Evolutionary conservation across 345 rosid species (phyloP), one percentile per base, ranked within the genome.

Genomic region (Capsella bursapastoris): DNA sequence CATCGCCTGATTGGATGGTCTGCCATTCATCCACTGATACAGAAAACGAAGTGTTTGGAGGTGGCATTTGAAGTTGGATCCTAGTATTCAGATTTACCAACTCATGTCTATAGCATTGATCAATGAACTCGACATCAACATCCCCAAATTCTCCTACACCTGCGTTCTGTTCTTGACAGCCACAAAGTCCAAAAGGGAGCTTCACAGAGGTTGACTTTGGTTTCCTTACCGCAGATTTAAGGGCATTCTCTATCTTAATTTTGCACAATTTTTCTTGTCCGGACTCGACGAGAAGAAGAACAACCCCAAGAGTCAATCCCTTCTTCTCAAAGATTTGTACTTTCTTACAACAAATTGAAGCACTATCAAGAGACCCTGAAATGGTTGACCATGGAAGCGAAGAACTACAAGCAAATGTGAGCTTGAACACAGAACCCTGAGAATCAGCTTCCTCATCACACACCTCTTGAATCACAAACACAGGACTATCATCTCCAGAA

Each of bases 261-360:
- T 82, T 89, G 57, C 86, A 85, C 57, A 71, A 57, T 15, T 82
- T 92, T 60, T 88, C 91, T 72, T 86, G 88, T 28, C 91, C 87
- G 0, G 82, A 67, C 76, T 84, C 91, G 64, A 89, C 87, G 28
- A 76, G 41, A 77, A 95, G 77, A 72, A 86, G 75, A 68, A 88
- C 78, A 51, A 90, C 84, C 70, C 94, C 99, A 3, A 95, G 88
- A 8, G 97, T 92, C 57, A 89, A 95, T 8, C 96, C 93, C 38
- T 92, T 95, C 89, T 92, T 95, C 86, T 95, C 97, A 75, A 95
- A 95, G 81, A 92, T 90, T 82, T 92, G 99, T 31, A 83, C 86
- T 75, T 86, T 87, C 87, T 92, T 90, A 79, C 88, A 92, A 74
- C 82, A 86, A 59, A 95, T 86, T 34, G 86, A 92, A 59, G 87